A percentile compares a stretch with the other conserved stretches of the same genome.
Evolutionary conservation across 495 filamentous ascomycete genomes (phyloP).

Genomic region (Penicillium chermesinum): DNA sequence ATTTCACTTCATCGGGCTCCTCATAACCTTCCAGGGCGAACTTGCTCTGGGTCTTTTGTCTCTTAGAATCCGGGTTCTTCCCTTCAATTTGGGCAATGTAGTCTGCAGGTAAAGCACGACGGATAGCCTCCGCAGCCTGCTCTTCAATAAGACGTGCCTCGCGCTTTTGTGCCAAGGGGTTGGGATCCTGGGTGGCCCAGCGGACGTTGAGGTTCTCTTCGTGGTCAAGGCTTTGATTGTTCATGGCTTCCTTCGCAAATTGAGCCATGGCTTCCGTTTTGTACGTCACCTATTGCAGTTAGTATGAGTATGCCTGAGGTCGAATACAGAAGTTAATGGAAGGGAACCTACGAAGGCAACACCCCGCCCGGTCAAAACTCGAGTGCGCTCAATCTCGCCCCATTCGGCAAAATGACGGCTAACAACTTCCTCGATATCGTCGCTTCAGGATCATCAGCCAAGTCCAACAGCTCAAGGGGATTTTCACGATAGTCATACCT

Average conservation of each 20-base stretch:
- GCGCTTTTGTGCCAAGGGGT: conserved; percentile 88
- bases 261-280: conserved; percentile 78
- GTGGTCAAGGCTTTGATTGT: conserved; percentile 79
- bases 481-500: conserved; percentile 75
- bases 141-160: conserved; percentile 90
- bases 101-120: conserved; percentile 81
- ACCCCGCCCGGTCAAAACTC: conserved; percentile 85
- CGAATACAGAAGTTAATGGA: neutral
- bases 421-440: conserved; percentile 60
- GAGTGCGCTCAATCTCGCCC: conserved; percentile 82
- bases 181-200: conserved; percentile 96
- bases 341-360: conserved; percentile 76
- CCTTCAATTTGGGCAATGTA: conserved; percentile 95
- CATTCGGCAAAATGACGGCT: conserved; percentile 90
- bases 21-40: conserved; percentile 92
- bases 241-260: conserved; percentile 84
- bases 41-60: conserved; percentile 81
- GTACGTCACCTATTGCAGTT: conserved; percentile 29
- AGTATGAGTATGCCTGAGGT: neutral
- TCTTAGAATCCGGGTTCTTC: conserved; percentile 75
- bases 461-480: neutral
- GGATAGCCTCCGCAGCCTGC: conserved; percentile 94
- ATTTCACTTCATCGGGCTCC: conserved; percentile 91
- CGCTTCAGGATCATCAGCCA: neutral
- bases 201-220: conserved; percentile 88